Base-by-base conservation (phyloP, 176 grass and related monocot genomes). In the Elaeis guineensis region DNA sequence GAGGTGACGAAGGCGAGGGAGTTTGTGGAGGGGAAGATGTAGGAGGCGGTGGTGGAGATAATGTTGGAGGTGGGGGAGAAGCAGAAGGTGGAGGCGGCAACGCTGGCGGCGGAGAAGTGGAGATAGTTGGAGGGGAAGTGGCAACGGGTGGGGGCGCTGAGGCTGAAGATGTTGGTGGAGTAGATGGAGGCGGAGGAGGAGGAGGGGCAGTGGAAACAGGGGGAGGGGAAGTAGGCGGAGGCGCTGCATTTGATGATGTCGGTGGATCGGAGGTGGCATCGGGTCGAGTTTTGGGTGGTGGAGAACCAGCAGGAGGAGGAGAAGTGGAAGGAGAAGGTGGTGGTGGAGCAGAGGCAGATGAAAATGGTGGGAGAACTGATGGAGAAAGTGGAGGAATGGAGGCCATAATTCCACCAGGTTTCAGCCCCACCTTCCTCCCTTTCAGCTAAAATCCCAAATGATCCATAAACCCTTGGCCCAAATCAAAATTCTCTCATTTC, bases 41-140 rank as follows among this genome's bases (percentile, higher is more conserved):
- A 17, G 82, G 67, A 0, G 82, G 8, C 16, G 59, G 15, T 4
- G 72, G 61, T n/a, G 63, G 32, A 17, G 67, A 57, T 50, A 58
- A 26, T 7, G 76, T 44, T 17, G 61, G 59, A 9, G 63, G 21
- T 16, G 80, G 56, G 20, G 79, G 50, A 0, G 59, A 15, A 2
- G 73, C 4, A 2, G 68, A 21, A 3, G 72, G 21, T 15, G 79
- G 6, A 65, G 72, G 44, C 24, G 80, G 58, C 19, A 68, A 7
- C 0, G 21, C 50, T 19, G 74, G 18, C 0, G 55, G 54, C 7
- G 78, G 55, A 54, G 82, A 60, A 1, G 55, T 19, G 4, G 52
- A 56, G 16, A 64, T 54, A 26, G 70, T 53, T 22, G 76, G 63
- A 24, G 62, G 23, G 1, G 78, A n/a, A 3, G 51, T 44, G 5